Evolutionary conservation across 371 early-diverging fungal genomes (phyloP).

Genomic region (Mucor velutinosus): DNA sequence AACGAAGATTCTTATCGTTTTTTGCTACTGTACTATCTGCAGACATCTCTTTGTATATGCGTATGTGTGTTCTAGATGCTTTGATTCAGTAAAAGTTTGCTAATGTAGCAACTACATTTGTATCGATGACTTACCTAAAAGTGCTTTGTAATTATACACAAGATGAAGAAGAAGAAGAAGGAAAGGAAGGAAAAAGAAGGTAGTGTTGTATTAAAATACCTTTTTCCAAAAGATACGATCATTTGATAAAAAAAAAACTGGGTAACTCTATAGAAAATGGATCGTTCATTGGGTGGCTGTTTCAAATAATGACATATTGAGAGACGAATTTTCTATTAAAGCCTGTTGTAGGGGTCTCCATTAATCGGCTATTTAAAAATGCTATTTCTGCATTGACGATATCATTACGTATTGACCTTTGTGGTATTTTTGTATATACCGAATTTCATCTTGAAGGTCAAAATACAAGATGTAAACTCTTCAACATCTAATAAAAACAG

Average conservation of each 20-base stretch:
- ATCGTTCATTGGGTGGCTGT: slow-evolving; percentile 12
- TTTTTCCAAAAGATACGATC: slow-evolving; percentile 8
- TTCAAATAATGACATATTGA: slow-evolving; percentile 7
- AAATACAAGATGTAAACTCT: neutral
- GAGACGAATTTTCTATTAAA: neutral
- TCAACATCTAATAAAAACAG: neutral
- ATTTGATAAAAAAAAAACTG: slow-evolving; percentile 6
- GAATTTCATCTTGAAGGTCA: neutral
- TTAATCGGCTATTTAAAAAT: slow-evolving; percentile 10
- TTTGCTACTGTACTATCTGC: slow-evolving; percentile 15
- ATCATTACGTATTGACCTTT: slow-evolving; percentile 19
- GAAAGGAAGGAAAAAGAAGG: neutral
- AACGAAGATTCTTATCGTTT: slow-evolving; percentile 54
- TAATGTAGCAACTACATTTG: neutral
- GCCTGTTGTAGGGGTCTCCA: slow-evolving; percentile 1
- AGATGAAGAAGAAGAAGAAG: slow-evolving; percentile 5
- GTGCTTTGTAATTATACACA: neutral
- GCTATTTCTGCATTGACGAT: slow-evolving; percentile 24
- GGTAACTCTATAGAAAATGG: neutral
- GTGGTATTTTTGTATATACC: neutral
- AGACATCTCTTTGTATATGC: slow-evolving; percentile 4
- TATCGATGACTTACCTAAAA: neutral
- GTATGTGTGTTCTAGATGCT: neutral
- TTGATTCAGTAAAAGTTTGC: neutral
- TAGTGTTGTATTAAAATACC: neutral